These are phyloP conservation scores for Cyberlindnera japonica DNA, from an alignment of 805 yeast genomes.

Conservation along the genomic window DNA sequence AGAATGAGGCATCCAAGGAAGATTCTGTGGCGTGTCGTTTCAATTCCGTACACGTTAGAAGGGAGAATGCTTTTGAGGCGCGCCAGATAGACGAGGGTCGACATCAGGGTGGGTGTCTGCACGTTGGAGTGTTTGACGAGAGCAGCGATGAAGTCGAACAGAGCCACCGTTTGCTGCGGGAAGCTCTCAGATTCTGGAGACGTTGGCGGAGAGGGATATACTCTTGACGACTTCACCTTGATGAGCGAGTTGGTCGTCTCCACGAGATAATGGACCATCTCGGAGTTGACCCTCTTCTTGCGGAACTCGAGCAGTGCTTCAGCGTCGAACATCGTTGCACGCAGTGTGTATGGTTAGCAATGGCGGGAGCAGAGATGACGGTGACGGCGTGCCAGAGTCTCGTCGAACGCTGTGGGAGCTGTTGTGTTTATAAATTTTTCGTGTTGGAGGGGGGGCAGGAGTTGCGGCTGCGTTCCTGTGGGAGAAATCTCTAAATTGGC, in stretches of 20 bases:
- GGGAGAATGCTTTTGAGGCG: conserved; percentile 78
- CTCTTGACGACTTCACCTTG: conserved; percentile 33
- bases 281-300: conserved; percentile 50
- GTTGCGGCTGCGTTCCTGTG: conserved; percentile 4
- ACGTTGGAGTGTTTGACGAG: conserved; percentile 82
- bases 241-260: conserved; percentile 57
- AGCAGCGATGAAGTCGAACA: conserved; percentile 63
- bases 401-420: background rate
- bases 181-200: conserved; percentile 28
- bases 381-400: background rate
- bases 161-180: conserved; percentile 27
- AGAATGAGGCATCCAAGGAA: conserved; percentile 84
- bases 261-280: conserved; percentile 57
- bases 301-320: conserved; percentile 52
- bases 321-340: conserved; percentile 35
- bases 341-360: background rate
- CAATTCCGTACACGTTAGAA: conserved; percentile 85
- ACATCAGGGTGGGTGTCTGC: conserved; percentile 93
- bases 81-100: conserved; percentile 78
- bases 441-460: too few relatives aligned
- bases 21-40: conserved; percentile 88
- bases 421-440: conserved; percentile 13
- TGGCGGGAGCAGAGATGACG: background rate
- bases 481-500: background rate
- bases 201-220: conserved; percentile 37